phyloP scores from a whole-genome alignment of 1,284 basidiomycete species.

The Irpex sp. region DNA sequence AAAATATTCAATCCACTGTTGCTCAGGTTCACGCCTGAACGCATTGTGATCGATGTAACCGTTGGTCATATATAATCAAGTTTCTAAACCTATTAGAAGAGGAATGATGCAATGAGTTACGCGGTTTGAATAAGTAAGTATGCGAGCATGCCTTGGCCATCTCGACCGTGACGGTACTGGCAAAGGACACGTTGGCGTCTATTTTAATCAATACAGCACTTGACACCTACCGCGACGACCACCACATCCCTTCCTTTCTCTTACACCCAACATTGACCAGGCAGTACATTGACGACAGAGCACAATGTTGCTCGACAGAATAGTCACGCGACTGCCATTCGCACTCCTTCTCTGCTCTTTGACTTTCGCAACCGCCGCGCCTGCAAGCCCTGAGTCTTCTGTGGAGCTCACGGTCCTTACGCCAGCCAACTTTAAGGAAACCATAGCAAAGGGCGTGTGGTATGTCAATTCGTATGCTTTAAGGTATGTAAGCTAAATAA shows the following conservation, averaged over 20 bases:
- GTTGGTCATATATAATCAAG: too few species aligned
- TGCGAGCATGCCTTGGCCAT: background rate
- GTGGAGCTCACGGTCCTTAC: conserved; percentile 41
- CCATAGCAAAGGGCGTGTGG: conserved; percentile 67
- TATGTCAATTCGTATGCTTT: conserved; percentile 26
- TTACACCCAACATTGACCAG: too few species aligned
- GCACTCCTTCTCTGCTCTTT: conserved; percentile 31
- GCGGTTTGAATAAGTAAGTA: background rate
- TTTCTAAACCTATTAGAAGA: too few species aligned
- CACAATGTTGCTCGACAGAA: conserved; percentile 14
- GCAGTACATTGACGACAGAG: background rate
- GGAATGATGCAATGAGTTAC: too few species aligned
- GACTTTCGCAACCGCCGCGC: conserved; percentile 34
- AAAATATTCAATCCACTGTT: too few species aligned
- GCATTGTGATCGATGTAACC: too few species aligned
- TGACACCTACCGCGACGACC: too few species aligned
- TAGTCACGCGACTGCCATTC: conserved; percentile 25
- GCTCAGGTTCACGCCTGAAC: too few species aligned
- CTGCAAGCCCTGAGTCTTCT: conserved; percentile 29
- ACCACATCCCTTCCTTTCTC: too few species aligned
- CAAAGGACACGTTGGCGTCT: background rate
- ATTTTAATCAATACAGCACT: background rate
- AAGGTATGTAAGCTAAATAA: background rate
- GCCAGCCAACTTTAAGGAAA: conserved; percentile 60
- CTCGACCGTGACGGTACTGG: too few species aligned